A percentile compares a stretch with the other conserved stretches of the same genome.
Evolutionary conservation across 2,329 filamentous ascomycete genomes (phyloP).

Genomic region (Stachybotrys elegans): DNA sequence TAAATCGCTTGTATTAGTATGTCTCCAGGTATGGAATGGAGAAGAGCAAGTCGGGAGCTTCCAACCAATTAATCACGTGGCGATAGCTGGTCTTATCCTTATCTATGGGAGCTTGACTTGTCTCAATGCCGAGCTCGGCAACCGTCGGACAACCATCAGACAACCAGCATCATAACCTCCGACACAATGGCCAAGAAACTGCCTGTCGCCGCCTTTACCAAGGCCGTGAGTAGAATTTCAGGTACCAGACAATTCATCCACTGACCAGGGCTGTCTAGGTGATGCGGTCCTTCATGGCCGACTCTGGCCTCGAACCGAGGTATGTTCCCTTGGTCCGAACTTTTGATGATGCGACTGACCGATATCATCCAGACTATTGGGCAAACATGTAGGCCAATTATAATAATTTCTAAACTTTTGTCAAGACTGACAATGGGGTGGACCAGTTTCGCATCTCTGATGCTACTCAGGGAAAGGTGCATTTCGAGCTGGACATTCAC

Average conservation of each 20-base stretch:
- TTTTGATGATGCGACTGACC: too few relatives aligned
- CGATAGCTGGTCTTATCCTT: too few relatives aligned
- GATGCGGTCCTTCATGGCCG: slow-evolving; percentile 76
- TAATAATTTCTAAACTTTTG: too few relatives aligned
- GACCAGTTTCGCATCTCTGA: slow-evolving; percentile 60
- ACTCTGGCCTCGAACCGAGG: slow-evolving; percentile 87
- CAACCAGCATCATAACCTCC: neutral
- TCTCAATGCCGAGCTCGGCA: too few relatives aligned
- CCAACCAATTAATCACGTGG: too few relatives aligned
- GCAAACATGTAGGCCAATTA: slow-evolving; percentile 15
- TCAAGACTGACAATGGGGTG: too few relatives aligned
- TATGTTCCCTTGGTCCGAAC: slow-evolving; percentile 26
- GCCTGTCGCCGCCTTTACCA: slow-evolving; percentile 27
- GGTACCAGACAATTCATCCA: neutral
- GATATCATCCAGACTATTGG: slow-evolving; percentile 26
- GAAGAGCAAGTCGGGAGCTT: too few relatives aligned
- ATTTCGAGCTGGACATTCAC: slow-evolving; percentile 71
- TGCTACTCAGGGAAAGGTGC: slow-evolving; percentile 61
- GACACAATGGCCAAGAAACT: slow-evolving; percentile 27
- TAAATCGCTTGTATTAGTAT: too few relatives aligned
- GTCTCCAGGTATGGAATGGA: too few relatives aligned
- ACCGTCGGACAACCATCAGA: too few relatives aligned
- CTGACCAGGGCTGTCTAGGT: slow-evolving; percentile 47
- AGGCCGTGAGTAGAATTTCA: slow-evolving; percentile 18
- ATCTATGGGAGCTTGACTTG: too few relatives aligned